Percentiles rank a stretch among this genome's conserved stretches.
Conservation (phyloP, 495 filamentous ascomycete genomes). For the Ascodesmis nigricans region DNA sequence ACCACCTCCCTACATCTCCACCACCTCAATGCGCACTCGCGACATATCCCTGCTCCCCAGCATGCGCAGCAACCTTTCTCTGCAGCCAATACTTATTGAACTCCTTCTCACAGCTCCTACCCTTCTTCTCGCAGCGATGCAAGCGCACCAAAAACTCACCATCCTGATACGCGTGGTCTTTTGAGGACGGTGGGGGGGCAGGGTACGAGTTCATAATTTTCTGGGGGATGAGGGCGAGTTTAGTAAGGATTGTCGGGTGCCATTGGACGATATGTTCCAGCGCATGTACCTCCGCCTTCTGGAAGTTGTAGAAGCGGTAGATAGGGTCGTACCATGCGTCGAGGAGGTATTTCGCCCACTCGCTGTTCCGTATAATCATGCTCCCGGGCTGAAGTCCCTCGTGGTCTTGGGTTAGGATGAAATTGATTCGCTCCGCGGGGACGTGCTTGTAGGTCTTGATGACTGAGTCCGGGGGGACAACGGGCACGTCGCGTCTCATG, state of each 20-base stretch:
- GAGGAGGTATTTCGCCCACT: constrained; percentile 80
- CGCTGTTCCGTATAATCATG: constrained; percentile 59
- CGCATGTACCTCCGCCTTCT: constrained; percentile 80
- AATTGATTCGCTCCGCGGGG: constrained; percentile 49
- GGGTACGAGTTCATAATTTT: constrained; percentile 54
- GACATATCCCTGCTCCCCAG: too few relatives aligned
- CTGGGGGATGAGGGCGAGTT: constrained; percentile 69
- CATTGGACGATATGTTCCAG: constrained; percentile 89
- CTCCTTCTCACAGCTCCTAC: constrained; percentile 48
- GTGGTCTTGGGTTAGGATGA: constrained; percentile 67
- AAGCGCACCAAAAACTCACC: constrained; percentile 72
- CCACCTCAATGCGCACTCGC: too few relatives aligned
- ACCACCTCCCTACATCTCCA: too few relatives aligned
- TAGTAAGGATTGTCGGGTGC: constrained; percentile 93
- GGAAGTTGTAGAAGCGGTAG: constrained; percentile 83
- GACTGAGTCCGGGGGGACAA: constrained; percentile 87
- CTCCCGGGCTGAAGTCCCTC: constrained; percentile 57
- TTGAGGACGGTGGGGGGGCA: background rate
- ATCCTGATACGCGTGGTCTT: constrained; percentile 42
- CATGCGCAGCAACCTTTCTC: too few relatives aligned
- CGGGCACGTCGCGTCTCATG: constrained; percentile 64
- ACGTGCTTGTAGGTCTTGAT: constrained; percentile 85
- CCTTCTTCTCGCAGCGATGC: constrained; percentile 38
- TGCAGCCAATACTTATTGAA: constrained; percentile 35
- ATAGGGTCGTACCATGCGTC: constrained; percentile 94